Evolutionary conservation across 169 alveolate species (phyloP).

Genomic region (Neospora caninum): DNA sequence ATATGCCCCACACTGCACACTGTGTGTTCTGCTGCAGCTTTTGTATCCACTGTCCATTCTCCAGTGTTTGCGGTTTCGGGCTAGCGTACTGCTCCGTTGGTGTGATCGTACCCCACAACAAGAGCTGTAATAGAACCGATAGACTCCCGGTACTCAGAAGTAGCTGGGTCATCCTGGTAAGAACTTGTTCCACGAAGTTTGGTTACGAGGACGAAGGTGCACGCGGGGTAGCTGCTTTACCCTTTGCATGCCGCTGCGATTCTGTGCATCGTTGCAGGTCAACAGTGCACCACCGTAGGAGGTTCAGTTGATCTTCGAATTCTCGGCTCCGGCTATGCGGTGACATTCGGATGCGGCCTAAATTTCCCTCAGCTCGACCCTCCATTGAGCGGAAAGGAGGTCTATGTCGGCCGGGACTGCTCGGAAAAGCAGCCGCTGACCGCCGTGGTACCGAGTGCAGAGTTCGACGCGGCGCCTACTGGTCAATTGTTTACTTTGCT

Average conservation of each 20-base stretch:
- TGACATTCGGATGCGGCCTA: not conserved
- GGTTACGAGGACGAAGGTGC: too few relatives aligned
- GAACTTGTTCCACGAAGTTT: too few relatives aligned
- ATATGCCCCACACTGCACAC: too few relatives aligned
- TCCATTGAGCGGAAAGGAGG: not conserved
- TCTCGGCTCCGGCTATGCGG: not conserved
- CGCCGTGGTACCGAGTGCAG: not conserved
- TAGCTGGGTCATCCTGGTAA: too few relatives aligned
- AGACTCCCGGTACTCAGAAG: too few relatives aligned
- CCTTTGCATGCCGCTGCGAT: not conserved
- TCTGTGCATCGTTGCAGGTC: not conserved
- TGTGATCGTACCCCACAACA: too few relatives aligned
- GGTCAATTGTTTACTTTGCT: not conserved
- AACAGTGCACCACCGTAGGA: slow-evolving; percentile 13
- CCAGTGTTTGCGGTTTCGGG: too few relatives aligned
- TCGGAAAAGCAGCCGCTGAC: not conserved
- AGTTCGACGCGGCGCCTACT: not conserved
- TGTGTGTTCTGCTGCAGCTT: too few relatives aligned
- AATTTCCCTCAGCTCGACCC: not conserved
- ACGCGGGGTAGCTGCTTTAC: too few relatives aligned
- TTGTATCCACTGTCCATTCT: too few relatives aligned
- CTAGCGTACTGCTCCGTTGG: too few relatives aligned
- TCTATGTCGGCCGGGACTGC: not conserved
- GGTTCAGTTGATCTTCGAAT: not conserved
- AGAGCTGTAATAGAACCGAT: too few relatives aligned